Evolutionary conservation across 2,329 filamentous ascomycete species (phyloP).

Genomic region (Phaeosphaeriaceae sp.): DNA sequence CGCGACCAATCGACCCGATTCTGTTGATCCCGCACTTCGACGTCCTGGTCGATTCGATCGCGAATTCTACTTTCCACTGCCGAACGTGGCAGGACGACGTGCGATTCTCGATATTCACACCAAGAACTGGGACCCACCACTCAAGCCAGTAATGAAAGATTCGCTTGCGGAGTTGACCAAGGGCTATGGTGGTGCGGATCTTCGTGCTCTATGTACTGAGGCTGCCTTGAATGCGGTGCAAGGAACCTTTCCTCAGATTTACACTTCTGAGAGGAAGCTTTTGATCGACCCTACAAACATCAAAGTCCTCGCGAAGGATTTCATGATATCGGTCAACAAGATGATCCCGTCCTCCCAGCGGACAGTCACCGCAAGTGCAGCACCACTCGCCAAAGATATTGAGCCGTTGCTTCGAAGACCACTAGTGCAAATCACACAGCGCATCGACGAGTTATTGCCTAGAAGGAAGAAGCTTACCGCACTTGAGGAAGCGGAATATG

Average conservation of each 20-base stretch:
- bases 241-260: conserved; percentile 94
- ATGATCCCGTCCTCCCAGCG: conserved; percentile 94
- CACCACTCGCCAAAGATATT: conserved; percentile 77
- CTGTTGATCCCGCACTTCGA: conserved; percentile 93
- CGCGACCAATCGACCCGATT: conserved; percentile 96
- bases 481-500: conserved; percentile 93
- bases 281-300: conserved; percentile 86
- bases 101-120: conserved; percentile 96
- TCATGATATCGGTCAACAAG: conserved; percentile 96
- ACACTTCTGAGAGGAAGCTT: conserved; percentile 86
- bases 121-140: conserved; percentile 81
- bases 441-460: conserved; percentile 79
- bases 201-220: conserved; percentile 93
- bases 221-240: conserved; percentile 95
- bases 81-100: conserved; percentile 78
- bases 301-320: conserved; percentile 87
- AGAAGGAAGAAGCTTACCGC: conserved; percentile 86
- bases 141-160: conserved; percentile 79
- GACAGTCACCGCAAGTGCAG: conserved; percentile 82
- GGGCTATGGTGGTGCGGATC: conserved; percentile 94
- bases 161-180: conserved; percentile 88
- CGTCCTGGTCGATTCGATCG: conserved; percentile 93
- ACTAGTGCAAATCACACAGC: conserved; percentile 69
- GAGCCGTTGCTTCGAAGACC: conserved; percentile 81
- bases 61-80: conserved; percentile 97